Conservation (phyloP, 495 filamentous ascomycete genomes). For the Talaromyces proteolyticus region DNA sequence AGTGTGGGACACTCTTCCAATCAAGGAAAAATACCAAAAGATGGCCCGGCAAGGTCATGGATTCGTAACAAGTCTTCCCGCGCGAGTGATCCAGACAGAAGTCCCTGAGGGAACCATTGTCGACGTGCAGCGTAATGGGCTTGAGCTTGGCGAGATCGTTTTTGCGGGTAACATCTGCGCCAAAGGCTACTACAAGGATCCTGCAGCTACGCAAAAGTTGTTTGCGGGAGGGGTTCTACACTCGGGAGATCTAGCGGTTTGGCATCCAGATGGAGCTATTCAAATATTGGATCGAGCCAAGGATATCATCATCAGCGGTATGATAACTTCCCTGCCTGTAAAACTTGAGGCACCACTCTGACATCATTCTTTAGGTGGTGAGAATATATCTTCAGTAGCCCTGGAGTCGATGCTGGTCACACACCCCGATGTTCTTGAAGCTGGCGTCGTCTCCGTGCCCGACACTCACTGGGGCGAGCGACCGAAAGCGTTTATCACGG, state of each 20-base stretch:
- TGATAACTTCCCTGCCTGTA: conserved; percentile 13
- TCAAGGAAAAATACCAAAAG: conserved; percentile 67
- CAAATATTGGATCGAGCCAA: conserved; percentile 93
- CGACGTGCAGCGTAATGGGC: conserved; percentile 75
- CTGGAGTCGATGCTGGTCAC: conserved; percentile 88
- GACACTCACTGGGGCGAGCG: conserved; percentile 93
- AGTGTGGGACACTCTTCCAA: conserved; percentile 65
- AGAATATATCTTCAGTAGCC: conserved; percentile 93
- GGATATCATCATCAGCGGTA: conserved; percentile 97
- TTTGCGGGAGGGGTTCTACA: conserved; percentile 85
- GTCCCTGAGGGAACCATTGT: conserved; percentile 58
- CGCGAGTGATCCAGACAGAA: conserved; percentile 76
- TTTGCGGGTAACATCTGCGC: conserved; percentile 90
- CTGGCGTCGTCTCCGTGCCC: conserved; percentile 80
- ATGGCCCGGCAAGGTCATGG: conserved; percentile 97
- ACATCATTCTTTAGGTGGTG: conserved; percentile 57
- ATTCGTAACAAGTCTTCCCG: conserved; percentile 77
- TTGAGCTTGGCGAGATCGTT: conserved; percentile 90
- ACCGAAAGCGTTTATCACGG: conserved; percentile 88
- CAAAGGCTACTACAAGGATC: conserved; percentile 87
- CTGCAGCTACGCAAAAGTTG: conserved; percentile 78
- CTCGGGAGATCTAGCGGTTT: conserved; percentile 87
- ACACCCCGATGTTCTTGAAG: conserved; percentile 86
- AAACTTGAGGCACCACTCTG: neutral
- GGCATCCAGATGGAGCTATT: conserved; percentile 80